These are phyloP conservation scores for Ilex aquifolium DNA, from an alignment of 257 asterid genomes.

Conservation along the genomic window DNA sequence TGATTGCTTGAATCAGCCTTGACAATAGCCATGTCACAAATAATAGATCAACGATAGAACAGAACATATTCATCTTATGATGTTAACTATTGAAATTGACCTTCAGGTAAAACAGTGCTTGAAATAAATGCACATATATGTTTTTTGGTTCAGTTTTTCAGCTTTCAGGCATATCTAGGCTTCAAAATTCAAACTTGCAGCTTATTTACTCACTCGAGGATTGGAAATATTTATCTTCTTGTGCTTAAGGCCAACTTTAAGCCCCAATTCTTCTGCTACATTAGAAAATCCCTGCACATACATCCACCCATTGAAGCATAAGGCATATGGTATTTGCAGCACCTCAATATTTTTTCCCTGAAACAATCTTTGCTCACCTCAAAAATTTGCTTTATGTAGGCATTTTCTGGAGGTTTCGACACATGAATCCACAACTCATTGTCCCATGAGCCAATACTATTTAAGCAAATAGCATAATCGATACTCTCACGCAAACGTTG, in stretches of 20 bases:
- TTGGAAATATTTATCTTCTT: constrained; percentile 94
- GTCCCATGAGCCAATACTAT: constrained; percentile 67
- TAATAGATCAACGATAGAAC: too few species aligned
- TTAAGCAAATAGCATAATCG: constrained; percentile 91
- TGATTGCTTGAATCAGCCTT: too few species aligned
- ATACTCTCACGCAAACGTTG: constrained; percentile 87
- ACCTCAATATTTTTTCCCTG: neutral
- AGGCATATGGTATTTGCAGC: neutral
- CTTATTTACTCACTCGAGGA: constrained; percentile 65
- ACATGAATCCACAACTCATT: constrained; percentile 76
- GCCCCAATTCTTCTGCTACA: constrained; percentile 76
- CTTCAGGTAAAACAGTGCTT: too few species aligned
- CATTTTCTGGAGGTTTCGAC: constrained; percentile 91
- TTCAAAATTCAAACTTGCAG: constrained; percentile 8
- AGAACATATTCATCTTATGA: too few species aligned
- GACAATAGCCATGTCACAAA: too few species aligned
- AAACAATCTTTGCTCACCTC: constrained; percentile 37
- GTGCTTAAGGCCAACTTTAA: constrained; percentile 86
- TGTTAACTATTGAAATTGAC: too few species aligned
- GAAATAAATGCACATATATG: too few species aligned
- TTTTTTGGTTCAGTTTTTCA: too few species aligned
- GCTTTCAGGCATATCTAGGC: neutral
- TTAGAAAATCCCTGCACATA: constrained; percentile 74
- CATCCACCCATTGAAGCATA: constrained; percentile 19
- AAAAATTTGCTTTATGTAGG: constrained; percentile 72